phyloP scores from a whole-genome alignment of 164 flowering plant species.

The Akebia trifoliata region DNA sequence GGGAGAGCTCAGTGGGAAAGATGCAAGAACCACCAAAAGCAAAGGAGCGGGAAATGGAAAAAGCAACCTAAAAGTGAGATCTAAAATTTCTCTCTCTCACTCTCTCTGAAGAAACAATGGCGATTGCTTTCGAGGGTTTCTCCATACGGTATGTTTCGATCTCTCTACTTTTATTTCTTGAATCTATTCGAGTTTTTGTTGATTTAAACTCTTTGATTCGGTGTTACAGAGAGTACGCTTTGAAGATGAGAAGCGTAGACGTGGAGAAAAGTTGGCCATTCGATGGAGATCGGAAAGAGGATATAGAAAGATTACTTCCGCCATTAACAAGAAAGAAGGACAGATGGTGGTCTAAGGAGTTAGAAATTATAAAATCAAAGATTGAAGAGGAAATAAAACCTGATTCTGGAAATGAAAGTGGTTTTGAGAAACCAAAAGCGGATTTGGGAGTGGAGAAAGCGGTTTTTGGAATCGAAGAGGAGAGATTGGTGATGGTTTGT shows the following conservation, averaged over 20 bases:
- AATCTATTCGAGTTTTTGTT: neutral
- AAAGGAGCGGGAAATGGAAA: slow-evolving; percentile 2
- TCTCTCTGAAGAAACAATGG: slow-evolving; percentile 20
- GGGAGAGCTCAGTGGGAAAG: neutral
- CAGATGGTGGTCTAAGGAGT: slow-evolving; percentile 56
- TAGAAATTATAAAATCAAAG: slow-evolving; percentile 7
- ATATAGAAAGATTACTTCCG: slow-evolving; percentile 30
- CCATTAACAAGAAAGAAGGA: slow-evolving; percentile 42
- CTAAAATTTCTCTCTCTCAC: neutral
- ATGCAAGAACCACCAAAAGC: too few species aligned
- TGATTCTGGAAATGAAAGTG: neutral
- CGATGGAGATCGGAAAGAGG: slow-evolving; percentile 13
- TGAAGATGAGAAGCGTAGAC: slow-evolving; percentile 46
- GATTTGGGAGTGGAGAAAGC: neutral
- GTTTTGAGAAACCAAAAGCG: neutral
- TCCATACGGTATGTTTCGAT: slow-evolving; percentile 43
- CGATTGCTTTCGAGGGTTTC: slow-evolving; percentile 37
- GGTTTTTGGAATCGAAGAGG: neutral
- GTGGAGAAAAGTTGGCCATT: slow-evolving; percentile 61
- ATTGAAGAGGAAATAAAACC: neutral
- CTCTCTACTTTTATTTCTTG: neutral
- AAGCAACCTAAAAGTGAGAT: neutral
- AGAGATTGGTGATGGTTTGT: slow-evolving; percentile 28
- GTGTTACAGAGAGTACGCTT: slow-evolving; percentile 40
- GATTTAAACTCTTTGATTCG: neutral